phyloP scores from a whole-genome alignment of 192 early-diverging fungal genomes.

The Coemansia sp. region DNA sequence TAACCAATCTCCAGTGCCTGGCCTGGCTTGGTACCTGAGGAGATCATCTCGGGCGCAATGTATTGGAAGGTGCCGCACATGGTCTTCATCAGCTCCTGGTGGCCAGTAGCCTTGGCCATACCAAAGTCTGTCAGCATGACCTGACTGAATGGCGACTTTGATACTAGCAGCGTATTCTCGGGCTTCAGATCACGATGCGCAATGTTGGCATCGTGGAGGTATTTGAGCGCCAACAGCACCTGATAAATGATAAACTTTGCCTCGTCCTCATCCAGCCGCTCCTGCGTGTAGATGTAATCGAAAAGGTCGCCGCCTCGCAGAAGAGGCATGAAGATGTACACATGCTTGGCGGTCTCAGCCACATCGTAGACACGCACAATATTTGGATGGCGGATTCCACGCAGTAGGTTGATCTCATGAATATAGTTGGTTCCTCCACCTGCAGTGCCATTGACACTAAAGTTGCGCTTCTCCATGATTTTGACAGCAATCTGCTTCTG shows the following conservation, averaged over 20 bases:
- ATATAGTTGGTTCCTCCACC: constrained; percentile 74
- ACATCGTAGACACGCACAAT: constrained; percentile 70
- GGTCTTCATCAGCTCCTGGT: constrained; percentile 75
- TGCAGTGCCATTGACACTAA: constrained; percentile 61
- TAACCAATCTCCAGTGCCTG: constrained; percentile 52
- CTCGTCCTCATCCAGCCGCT: constrained; percentile 73
- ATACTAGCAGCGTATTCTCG: constrained; percentile 67
- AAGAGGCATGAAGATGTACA: constrained; percentile 76
- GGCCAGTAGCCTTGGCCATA: constrained; percentile 77
- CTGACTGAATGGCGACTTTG: constrained; percentile 55
- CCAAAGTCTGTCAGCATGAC: constrained; percentile 89
- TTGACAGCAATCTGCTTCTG: constrained; percentile 78
- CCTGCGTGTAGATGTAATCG: constrained; percentile 70
- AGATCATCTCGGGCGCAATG: constrained; percentile 78
- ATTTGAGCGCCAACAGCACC: constrained; percentile 70
- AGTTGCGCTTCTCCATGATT: constrained; percentile 78
- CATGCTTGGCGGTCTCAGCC: constrained; percentile 55
- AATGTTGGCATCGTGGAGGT: constrained; percentile 77
- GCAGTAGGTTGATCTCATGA: constrained; percentile 73
- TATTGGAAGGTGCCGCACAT: constrained; percentile 87
- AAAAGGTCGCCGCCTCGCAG: constrained; percentile 86
- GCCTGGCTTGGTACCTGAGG: constrained; percentile 27
- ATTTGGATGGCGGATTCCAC: constrained; percentile 67
- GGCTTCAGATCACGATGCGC: constrained; percentile 81
- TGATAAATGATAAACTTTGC: constrained; percentile 74